phyloP scores from a whole-genome alignment of 257 asterid species.

The Lycium barbarum region DNA sequence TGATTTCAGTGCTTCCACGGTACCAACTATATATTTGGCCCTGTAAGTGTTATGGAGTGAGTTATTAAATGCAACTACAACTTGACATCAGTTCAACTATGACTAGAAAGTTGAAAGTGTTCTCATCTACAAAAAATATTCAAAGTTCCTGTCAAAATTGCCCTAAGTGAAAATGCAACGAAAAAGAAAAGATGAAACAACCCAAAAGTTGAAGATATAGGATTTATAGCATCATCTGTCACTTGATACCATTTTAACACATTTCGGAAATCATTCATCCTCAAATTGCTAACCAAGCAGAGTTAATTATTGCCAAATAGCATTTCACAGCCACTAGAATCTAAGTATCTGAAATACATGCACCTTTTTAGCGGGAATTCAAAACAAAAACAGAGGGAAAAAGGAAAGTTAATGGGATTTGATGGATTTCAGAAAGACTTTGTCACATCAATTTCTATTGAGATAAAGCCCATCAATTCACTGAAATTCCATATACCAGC shows the following conservation, averaged over 20 bases:
- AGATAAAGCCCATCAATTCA: slow-evolving; percentile 18
- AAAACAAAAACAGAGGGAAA: not conserved
- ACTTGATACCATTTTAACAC: not conserved
- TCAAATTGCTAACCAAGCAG: not conserved
- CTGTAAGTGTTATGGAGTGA: slow-evolving; percentile 41
- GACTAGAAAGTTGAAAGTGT: not conserved
- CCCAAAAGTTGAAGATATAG: slow-evolving; percentile 12
- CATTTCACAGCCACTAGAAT: not conserved
- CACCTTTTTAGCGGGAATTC: not conserved
- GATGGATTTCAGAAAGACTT: not conserved
- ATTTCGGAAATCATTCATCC: not conserved
- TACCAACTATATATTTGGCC: slow-evolving; percentile 92
- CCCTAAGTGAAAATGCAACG: not conserved
- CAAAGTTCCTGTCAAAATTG: not conserved
- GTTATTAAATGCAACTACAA: not conserved
- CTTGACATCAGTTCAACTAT: slow-evolving; percentile 3
- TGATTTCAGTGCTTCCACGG: slow-evolving; percentile 74
- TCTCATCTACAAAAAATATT: not conserved
- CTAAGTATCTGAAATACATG: not conserved
- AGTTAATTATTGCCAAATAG: not conserved
- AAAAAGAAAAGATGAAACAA: not conserved
- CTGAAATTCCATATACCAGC: not conserved
- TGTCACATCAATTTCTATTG: not conserved
- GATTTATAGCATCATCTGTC: not conserved
- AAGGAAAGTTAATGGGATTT: slow-evolving; percentile 12